Base-by-base conservation (phyloP, 148 eudicot species). In the Fagopyrum esculentum region DNA sequence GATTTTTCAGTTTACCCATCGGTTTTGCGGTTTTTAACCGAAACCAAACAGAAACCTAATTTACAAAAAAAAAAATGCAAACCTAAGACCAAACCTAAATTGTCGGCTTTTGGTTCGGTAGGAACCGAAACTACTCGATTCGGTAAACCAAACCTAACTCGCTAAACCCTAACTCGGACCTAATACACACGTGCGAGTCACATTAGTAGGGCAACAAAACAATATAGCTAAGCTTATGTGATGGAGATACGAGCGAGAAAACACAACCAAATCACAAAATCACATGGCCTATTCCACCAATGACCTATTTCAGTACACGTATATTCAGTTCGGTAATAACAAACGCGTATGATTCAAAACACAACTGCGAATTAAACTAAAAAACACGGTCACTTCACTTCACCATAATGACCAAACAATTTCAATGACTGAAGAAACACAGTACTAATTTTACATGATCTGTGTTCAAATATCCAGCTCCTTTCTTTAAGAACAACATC, bases 401-500 rank as follows among this genome's bases (percentile, higher is more conserved):
- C 66, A 60, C 66, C 30, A 26, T 7, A 12, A 60, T 22, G 66
- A 60, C 69, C 69, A 11, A 30, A 30, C 6, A 12, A 19, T 15
- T 35, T 35, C 0, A 35, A 35, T 63, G 45, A 29, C 15, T 9
- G 26, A 43, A n/a, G 13, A n/a, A 70, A 70, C 0, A 70, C 40
- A 35, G 40, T 35, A 70, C 73, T 45, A 45, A 9, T 45, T 70
- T 17, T 45, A 70, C 51, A 70, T 45, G 50, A 17, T 26, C 1
- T 19, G 13, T 70, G 2, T 0, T 35, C 40, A 35, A 10, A 8
- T 12, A 9, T 15, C 70, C 70, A 35, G 40, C 7, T 60, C 22
- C 0, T 69, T 43, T 15, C 13, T 70, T 44, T 16, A 50, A 70
- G 91, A 89, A 85, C 94, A 89, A 89, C 93, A 89, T 19, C 94